Conservation (phyloP, 1,139 yeast species). For the Geotrichum reessii region DNA sequence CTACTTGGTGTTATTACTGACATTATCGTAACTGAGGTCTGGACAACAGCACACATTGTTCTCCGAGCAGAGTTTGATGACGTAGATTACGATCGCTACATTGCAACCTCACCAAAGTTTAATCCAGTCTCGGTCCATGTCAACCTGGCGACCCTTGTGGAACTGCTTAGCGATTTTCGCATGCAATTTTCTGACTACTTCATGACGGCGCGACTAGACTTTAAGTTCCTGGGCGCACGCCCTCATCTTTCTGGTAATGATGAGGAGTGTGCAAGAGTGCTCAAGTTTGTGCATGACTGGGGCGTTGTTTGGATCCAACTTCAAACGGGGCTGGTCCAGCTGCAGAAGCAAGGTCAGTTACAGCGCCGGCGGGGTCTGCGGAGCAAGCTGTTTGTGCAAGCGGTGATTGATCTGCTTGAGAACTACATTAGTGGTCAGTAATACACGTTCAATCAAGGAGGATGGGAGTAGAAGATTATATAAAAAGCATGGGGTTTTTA, state of each 20-base stretch:
- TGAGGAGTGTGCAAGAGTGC: neutral
- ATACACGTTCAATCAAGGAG: neutral
- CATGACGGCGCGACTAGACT: neutral
- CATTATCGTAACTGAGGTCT: neutral
- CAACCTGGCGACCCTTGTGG: neutral
- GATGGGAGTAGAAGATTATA: neutral
- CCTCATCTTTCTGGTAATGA: neutral
- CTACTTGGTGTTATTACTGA: neutral
- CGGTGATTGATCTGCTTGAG: slow-evolving; percentile 1
- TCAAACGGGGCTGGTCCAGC: neutral
- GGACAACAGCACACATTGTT: neutral
- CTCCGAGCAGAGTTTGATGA: neutral
- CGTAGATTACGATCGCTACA: neutral
- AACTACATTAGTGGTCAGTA: neutral
- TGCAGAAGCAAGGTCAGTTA: neutral
- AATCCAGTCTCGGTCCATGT: neutral
- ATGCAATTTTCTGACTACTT: neutral
- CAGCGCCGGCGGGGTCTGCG: neutral
- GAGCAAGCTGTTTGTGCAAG: slow-evolving; percentile 4
- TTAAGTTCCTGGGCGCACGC: neutral
- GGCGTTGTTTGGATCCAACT: slow-evolving; percentile 34
- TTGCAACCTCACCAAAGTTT: neutral
- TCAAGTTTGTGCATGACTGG: slow-evolving; percentile 50
- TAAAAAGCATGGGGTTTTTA: neutral
- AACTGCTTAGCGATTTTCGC: neutral